Percentiles rank a stretch among this genome's conserved stretches.
phyloP scores from a whole-genome alignment of 768 basidiomycete species.

The Boletus tylopilopsis region DNA sequence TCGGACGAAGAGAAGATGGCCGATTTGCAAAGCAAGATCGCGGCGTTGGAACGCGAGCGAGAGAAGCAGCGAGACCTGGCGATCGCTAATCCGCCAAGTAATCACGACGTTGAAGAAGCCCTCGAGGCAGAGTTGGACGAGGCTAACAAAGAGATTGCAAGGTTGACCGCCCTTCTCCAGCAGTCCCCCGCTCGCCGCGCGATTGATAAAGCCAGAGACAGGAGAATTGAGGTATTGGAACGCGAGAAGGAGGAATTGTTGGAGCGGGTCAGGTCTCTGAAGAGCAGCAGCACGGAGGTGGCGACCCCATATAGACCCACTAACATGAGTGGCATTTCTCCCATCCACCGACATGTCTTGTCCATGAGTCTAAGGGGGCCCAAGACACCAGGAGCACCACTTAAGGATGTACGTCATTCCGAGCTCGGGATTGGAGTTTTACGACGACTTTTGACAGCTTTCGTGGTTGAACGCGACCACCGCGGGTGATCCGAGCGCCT shows the following conservation, averaged over 20 bases:
- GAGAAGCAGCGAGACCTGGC: conserved; percentile 34
- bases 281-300: conserved; percentile 48
- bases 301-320: conserved; percentile 55
- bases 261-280: conserved; percentile 62
- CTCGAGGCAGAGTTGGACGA: conserved; percentile 76
- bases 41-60: conserved; percentile 55
- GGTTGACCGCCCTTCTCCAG: conserved; percentile 58
- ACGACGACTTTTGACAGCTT: conserved; percentile 40
- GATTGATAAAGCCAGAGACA: conserved; percentile 72
- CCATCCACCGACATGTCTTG: conserved; percentile 69
- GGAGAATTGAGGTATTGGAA: conserved; percentile 72
- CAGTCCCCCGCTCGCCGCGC: conserved; percentile 77
- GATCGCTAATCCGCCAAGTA: conserved; percentile 23
- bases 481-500: conserved; percentile 46
- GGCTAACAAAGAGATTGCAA: conserved; percentile 72
- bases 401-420: conserved; percentile 59
- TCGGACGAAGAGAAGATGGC: conserved; percentile 54
- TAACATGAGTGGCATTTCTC: conserved; percentile 64
- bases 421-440: background rate
- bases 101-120: conserved; percentile 54
- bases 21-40: conserved; percentile 48
- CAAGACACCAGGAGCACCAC: conserved; percentile 73
- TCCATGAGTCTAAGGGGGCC: conserved; percentile 67
- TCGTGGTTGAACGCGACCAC: conserved; percentile 69
- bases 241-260: conserved; percentile 72